phyloP scores from a whole-genome alignment of 192 early-diverging fungal genomes.

The Borealophlyctis nickersoniae region DNA sequence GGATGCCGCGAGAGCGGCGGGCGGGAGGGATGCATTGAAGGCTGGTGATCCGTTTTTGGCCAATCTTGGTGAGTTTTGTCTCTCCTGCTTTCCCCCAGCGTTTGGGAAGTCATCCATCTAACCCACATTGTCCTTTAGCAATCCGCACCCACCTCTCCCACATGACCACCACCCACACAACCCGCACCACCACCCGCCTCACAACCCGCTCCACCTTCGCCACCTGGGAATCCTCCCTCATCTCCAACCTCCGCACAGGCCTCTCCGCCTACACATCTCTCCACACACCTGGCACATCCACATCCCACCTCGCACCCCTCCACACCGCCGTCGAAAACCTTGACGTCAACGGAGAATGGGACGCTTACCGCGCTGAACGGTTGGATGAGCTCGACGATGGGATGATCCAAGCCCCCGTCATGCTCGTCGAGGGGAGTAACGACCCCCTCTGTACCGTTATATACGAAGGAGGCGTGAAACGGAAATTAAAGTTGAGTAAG shows the following conservation, averaged over 20 bases:
- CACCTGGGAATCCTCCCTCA: neutral
- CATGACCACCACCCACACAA: neutral
- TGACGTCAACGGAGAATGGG: no score
- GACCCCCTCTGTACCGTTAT: no score
- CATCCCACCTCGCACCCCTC: no score
- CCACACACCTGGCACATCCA: no score
- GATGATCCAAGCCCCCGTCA: no score
- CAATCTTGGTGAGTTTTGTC: neutral
- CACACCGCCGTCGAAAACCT: no score
- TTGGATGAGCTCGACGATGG: no score
- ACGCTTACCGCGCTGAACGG: no score
- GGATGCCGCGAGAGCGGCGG: neutral
- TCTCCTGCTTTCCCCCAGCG: neutral
- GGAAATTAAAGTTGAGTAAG: neutral
- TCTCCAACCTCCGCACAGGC: no score
- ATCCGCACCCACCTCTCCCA: neutral
- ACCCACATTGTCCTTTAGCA: neutral
- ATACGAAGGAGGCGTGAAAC: no score
- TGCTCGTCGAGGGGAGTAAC: no score
- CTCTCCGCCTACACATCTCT: no score
- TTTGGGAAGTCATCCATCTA: neutral
- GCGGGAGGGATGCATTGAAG: neutral
- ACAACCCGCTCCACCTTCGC: neutral
- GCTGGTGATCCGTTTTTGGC: constrained; percentile 1
- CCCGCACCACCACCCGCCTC: neutral